Conservation (phyloP, 202 grass and related monocot genomes). For the Dendrocalamus latiflorus region DNA sequence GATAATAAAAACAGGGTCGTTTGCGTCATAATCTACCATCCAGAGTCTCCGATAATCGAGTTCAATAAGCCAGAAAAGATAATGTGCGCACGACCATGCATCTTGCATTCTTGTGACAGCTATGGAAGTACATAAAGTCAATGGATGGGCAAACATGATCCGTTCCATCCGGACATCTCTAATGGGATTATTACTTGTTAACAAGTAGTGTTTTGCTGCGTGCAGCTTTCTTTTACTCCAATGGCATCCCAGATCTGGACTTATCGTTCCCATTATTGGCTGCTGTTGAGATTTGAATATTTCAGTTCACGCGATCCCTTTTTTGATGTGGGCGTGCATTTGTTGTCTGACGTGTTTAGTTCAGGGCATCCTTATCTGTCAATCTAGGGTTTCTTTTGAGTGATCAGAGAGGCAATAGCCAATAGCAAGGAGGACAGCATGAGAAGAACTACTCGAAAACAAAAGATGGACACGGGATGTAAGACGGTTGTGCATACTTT, state of each 20-base stretch:
- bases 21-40: too few relatives aligned
- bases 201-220: background rate
- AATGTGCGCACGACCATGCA: constrained; percentile 19
- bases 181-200: too few relatives aligned
- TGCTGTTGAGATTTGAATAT: background rate
- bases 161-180: background rate
- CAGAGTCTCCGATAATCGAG: too few relatives aligned
- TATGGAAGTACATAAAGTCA: background rate
- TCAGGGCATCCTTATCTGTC: background rate
- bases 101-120: background rate
- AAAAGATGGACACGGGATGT: background rate
- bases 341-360: constrained; percentile 19
- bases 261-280: background rate
- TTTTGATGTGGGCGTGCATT: too few relatives aligned
- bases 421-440: background rate
- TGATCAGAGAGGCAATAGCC: background rate
- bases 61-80: too few relatives aligned
- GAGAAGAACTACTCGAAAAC: background rate
- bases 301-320: background rate
- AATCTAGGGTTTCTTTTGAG: too few relatives aligned
- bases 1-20: too few relatives aligned
- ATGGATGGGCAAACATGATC: background rate
- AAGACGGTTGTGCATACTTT: background rate
- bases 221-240: background rate
- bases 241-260: background rate